Evolutionary conservation across 371 early-diverging fungal species (phyloP).

Genomic region (Vairimorpha necatrix): DNA sequence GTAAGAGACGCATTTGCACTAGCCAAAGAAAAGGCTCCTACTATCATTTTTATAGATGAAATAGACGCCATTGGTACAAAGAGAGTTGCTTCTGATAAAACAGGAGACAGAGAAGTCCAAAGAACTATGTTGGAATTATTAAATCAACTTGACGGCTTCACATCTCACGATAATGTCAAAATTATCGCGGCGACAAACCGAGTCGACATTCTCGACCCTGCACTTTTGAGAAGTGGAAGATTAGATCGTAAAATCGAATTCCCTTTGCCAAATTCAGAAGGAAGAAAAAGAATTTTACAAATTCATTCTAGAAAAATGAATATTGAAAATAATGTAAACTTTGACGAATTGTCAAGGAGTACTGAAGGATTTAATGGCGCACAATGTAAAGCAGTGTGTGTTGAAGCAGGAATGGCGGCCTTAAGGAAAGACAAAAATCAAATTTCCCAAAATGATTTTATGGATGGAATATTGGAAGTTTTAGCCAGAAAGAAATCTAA

Average conservation of each 20-base stretch:
- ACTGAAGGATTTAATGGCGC: constrained; percentile 99
- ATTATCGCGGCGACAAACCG: constrained; percentile 99
- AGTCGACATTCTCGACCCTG: constrained; percentile 98
- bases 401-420: constrained; percentile 98
- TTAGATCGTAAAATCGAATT: constrained; percentile 99
- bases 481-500: constrained; percentile 95
- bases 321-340: constrained; percentile 85
- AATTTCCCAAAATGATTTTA: constrained; percentile 93
- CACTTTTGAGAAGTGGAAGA: constrained; percentile 93
- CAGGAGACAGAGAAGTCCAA: constrained; percentile 98
- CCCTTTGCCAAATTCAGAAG: constrained; percentile 93
- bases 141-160: constrained; percentile 97
- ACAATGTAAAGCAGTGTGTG: constrained; percentile 97
- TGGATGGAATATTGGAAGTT: constrained; percentile 98
- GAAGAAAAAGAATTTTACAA: constrained; percentile 91
- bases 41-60: constrained; percentile 99
- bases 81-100: constrained; percentile 91
- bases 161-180: constrained; percentile 88
- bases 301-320: constrained; percentile 99
- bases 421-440: constrained; percentile 78
- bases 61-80: constrained; percentile 98
- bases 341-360: constrained; percentile 89
- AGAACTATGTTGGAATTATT: constrained; percentile 98
- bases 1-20: constrained; percentile 95
- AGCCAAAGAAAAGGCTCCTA: constrained; percentile 94